phyloP scores from a whole-genome alignment of 495 filamentous ascomycete species.

The Tuber calosporum region DNA sequence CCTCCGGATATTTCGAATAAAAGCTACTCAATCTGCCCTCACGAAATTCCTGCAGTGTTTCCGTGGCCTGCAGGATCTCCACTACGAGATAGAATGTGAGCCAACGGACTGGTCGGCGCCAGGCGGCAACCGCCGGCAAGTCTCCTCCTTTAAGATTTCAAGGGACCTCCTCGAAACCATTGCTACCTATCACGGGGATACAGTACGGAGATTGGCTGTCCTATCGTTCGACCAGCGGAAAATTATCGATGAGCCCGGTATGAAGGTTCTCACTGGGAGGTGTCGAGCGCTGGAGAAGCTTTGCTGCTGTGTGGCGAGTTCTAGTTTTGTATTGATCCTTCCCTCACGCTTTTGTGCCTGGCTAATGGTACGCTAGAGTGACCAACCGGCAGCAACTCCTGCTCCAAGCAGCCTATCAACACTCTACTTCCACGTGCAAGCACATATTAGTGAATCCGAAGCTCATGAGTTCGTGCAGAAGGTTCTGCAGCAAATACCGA shows the following conservation, averaged over 20 bases:
- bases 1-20: background rate
- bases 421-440: background rate
- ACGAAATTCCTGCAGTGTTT: constrained; percentile 1
- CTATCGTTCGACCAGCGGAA: background rate
- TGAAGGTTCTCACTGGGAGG: background rate
- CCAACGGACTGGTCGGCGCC: constrained; percentile 13
- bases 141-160: constrained; percentile 9
- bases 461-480: background rate
- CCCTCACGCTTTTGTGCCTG: background rate
- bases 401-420: background rate
- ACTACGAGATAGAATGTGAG: constrained; percentile 4
- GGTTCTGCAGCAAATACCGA: background rate
- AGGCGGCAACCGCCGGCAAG: constrained; percentile 7
- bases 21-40: constrained; percentile 6
- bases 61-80: constrained; percentile 6
- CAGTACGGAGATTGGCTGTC: background rate
- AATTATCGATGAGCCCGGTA: background rate
- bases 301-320: background rate
- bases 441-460: background rate
- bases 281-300: background rate
- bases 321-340: background rate
- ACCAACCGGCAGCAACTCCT: background rate
- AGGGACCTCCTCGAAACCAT: constrained; percentile 8
- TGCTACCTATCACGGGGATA: background rate
- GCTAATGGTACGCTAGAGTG: background rate